Percentiles rank a stretch among this genome's conserved stretches.
phyloP scores from a whole-genome alignment of 2,329 filamentous ascomycete species.

The Epichloe bromicola region DNA sequence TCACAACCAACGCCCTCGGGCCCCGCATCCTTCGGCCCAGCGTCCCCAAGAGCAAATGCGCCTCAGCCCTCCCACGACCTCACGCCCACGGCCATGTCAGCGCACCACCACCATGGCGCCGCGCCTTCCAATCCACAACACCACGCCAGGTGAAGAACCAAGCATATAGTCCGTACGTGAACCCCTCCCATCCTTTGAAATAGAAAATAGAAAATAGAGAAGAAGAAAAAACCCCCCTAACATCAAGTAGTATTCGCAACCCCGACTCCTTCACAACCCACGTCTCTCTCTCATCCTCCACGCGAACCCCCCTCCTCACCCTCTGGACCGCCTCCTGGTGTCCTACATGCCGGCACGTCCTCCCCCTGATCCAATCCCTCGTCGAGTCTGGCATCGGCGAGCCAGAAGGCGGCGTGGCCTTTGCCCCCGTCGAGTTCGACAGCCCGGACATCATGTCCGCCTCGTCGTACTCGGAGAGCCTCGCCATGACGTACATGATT shows the following conservation, averaged over 20 bases:
- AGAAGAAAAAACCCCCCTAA: too few relatives aligned
- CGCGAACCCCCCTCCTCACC: slow-evolving; percentile 42
- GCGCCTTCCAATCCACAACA: slow-evolving; percentile 6
- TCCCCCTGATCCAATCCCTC: slow-evolving; percentile 37
- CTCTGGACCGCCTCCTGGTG: slow-evolving; percentile 50
- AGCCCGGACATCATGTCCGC: slow-evolving; percentile 39
- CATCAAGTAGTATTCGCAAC: slow-evolving; percentile 34
- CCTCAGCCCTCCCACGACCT: not conserved
- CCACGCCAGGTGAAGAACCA: slow-evolving; percentile 10
- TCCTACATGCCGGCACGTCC: slow-evolving; percentile 36
- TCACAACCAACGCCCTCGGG: not conserved
- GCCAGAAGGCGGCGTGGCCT: slow-evolving; percentile 41
- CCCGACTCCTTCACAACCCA: slow-evolving; percentile 41
- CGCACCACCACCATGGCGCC: not conserved
- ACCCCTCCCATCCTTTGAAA: not conserved
- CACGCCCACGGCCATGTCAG: not conserved
- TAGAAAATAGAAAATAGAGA: not conserved
- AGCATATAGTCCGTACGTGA: slow-evolving; percentile 10
- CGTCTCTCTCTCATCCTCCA: slow-evolving; percentile 39
- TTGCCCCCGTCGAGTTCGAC: slow-evolving; percentile 42
- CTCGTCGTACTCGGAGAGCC: slow-evolving; percentile 15
- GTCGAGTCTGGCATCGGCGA: slow-evolving; percentile 40
- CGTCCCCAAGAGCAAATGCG: not conserved
- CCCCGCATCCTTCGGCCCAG: not conserved
- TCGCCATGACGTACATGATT: slow-evolving; percentile 45